Conservation (phyloP, 768 basidiomycete species). For the Hygrocybe coccinea region DNA sequence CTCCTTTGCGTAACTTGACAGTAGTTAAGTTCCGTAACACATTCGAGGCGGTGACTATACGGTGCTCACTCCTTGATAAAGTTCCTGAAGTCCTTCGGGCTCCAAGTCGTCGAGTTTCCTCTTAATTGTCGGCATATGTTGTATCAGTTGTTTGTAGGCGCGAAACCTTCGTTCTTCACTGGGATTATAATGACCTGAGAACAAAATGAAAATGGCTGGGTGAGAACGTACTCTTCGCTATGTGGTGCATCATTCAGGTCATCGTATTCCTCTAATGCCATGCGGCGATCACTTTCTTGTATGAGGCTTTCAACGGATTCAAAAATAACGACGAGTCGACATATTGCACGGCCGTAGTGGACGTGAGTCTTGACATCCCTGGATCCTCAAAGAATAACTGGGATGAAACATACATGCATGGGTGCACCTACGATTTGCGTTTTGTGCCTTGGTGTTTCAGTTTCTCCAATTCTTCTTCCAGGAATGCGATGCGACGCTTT, state of each 20-base stretch:
- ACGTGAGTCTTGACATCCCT: too few species aligned
- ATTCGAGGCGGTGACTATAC: background rate
- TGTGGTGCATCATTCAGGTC: too few species aligned
- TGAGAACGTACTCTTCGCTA: too few species aligned
- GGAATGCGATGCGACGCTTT: too few species aligned
- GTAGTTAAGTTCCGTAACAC: background rate
- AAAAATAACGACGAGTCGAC: background rate
- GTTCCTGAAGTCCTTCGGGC: background rate
- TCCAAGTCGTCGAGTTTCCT: background rate
- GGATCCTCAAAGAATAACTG: too few species aligned
- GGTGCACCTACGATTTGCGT: too few species aligned
- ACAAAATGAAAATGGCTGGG: too few species aligned
- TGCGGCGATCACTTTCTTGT: background rate
- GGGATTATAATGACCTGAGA: too few species aligned
- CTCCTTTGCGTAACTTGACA: too few species aligned
- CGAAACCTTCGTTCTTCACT: background rate
- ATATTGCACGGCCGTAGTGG: background rate
- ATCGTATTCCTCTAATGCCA: background rate
- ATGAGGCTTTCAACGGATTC: background rate
- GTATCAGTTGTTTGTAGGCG: background rate
- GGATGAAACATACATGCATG: too few species aligned
- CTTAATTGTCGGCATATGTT: background rate
- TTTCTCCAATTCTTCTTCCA: too few species aligned
- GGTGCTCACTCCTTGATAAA: background rate
- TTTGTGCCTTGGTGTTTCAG: too few species aligned